Evolutionary conservation across 768 basidiomycete species (phyloP).

Genomic region (Boletus pseudo-olivaceus): DNA sequence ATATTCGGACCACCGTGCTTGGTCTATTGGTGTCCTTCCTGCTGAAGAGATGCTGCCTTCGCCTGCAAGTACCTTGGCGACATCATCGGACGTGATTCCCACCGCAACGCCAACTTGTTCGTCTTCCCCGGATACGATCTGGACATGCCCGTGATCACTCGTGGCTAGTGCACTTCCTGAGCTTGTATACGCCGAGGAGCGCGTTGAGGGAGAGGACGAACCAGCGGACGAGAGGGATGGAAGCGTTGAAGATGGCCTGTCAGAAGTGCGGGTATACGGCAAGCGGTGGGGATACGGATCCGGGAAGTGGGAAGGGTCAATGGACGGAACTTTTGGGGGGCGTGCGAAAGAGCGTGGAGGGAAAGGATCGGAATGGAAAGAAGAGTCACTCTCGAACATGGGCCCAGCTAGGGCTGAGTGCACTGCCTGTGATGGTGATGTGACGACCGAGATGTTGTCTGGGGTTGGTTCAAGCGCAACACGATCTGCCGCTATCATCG

Average conservation of each 20-base stretch:
- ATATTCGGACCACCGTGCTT: slow-evolving; percentile 73
- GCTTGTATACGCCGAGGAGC: slow-evolving; percentile 77
- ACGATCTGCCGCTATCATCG: slow-evolving; percentile 21
- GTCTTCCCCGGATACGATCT: slow-evolving; percentile 57
- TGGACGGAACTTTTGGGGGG: slow-evolving; percentile 41
- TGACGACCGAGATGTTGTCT: slow-evolving; percentile 20
- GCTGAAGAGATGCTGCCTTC: slow-evolving; percentile 46
- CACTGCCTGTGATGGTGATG: slow-evolving; percentile 22
- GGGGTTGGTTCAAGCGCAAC: slow-evolving; percentile 5
- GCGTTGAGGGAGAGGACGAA: slow-evolving; percentile 67
- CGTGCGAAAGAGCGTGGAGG: slow-evolving; percentile 38
- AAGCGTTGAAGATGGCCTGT: slow-evolving; percentile 35
- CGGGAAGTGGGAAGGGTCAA: slow-evolving; percentile 68
- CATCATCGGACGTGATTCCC: slow-evolving; percentile 64
- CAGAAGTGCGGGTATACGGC: slow-evolving; percentile 39
- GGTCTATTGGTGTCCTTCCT: slow-evolving; percentile 55
- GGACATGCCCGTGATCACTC: slow-evolving; percentile 62
- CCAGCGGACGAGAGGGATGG: slow-evolving; percentile 68
- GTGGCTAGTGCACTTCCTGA: slow-evolving; percentile 60
- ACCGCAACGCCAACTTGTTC: slow-evolving; percentile 51
- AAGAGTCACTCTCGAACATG: slow-evolving; percentile 40
- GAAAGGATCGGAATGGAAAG: slow-evolving; percentile 35
- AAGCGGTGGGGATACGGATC: slow-evolving; percentile 67
- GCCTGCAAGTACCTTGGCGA: slow-evolving; percentile 56
- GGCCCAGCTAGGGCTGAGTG: slow-evolving; percentile 36